A percentile compares a stretch with the other conserved stretches of the same genome.
Evolutionary conservation across 2,329 filamentous ascomycete species (phyloP).

Genomic region (Atkinsonella hypoxylon): DNA sequence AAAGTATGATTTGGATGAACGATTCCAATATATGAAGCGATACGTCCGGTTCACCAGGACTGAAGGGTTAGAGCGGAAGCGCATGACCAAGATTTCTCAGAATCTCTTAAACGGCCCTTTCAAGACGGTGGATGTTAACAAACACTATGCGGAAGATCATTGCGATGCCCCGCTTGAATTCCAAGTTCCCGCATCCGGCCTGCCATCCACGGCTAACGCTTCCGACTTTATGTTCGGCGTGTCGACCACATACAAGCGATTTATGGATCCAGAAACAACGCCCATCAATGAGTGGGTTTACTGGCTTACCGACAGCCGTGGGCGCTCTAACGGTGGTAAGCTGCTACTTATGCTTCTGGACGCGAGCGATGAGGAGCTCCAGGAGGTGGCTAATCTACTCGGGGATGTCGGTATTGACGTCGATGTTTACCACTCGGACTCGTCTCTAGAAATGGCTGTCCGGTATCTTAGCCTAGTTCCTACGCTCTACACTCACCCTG

Average conservation of each 20-base stretch:
- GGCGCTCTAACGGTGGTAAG: conserved; percentile 44
- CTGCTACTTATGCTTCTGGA: conserved; percentile 42
- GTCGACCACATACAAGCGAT: conserved; percentile 44
- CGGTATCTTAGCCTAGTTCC: conserved; percentile 45
- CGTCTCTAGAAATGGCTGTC: conserved; percentile 43
- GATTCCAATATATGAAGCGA: conserved; percentile 44
- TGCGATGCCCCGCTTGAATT: conserved; percentile 39
- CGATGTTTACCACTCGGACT: conserved; percentile 43
- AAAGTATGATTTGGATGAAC: conserved; percentile 34
- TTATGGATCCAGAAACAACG: conserved; percentile 37
- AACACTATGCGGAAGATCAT: conserved; percentile 26
- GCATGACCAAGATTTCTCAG: conserved; percentile 37
- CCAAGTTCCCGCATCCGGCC: conserved; percentile 37
- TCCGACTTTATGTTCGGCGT: conserved; percentile 48
- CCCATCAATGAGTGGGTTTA: conserved; percentile 47
- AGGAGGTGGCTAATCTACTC: conserved; percentile 35
- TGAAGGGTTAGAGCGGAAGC: conserved; percentile 35
- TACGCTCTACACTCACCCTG: conserved; percentile 39
- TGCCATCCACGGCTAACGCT: conserved; percentile 37
- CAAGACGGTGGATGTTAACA: conserved; percentile 34
- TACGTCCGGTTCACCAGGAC: conserved; percentile 39
- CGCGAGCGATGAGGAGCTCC: conserved; percentile 37
- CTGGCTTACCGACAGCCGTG: conserved; percentile 45
- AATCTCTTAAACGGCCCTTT: conserved; percentile 36
- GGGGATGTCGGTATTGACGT: conserved; percentile 40